These are phyloP conservation scores for Epichloe scottii DNA, from an alignment of 2,329 filamentous ascomycete genomes.

Conservation along the genomic window DNA sequence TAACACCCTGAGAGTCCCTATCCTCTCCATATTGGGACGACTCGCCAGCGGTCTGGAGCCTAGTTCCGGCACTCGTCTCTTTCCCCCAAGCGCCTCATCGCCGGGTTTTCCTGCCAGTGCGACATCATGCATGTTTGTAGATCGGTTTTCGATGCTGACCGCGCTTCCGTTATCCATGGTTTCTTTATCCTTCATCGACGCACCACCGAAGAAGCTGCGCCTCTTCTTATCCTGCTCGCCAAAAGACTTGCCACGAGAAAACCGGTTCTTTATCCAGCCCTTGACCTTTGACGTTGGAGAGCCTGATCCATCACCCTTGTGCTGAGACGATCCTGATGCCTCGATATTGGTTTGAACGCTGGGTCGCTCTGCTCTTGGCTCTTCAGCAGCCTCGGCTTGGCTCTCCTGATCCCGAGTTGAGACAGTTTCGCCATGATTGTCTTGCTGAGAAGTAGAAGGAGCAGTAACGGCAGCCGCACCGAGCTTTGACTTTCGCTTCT, in stretches of 20 bases:
- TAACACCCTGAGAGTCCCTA: constrained; percentile 23
- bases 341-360: constrained; percentile 1
- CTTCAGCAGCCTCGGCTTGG: background rate
- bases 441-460: background rate
- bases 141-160: constrained; percentile 28
- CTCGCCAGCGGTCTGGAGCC: constrained; percentile 7
- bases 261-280: constrained; percentile 43
- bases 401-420: constrained; percentile 7
- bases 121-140: constrained; percentile 33
- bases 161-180: constrained; percentile 34
- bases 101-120: constrained; percentile 29
- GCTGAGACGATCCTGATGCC: constrained; percentile 6
- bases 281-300: constrained; percentile 32
- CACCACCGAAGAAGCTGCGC: constrained; percentile 38
- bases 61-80: background rate
- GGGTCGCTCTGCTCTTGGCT: background rate
- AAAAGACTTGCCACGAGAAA: constrained; percentile 30
- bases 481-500: constrained; percentile 34
- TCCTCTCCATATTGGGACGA: constrained; percentile 10
- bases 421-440: constrained; percentile 6
- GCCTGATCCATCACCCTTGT: constrained; percentile 9
- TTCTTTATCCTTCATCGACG: constrained; percentile 29
- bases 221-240: constrained; percentile 24
- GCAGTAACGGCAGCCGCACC: constrained; percentile 9
- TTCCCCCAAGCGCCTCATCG: constrained; percentile 6